Conservation (phyloP, 495 filamentous ascomycete species). For the Tuber indicum region DNA sequence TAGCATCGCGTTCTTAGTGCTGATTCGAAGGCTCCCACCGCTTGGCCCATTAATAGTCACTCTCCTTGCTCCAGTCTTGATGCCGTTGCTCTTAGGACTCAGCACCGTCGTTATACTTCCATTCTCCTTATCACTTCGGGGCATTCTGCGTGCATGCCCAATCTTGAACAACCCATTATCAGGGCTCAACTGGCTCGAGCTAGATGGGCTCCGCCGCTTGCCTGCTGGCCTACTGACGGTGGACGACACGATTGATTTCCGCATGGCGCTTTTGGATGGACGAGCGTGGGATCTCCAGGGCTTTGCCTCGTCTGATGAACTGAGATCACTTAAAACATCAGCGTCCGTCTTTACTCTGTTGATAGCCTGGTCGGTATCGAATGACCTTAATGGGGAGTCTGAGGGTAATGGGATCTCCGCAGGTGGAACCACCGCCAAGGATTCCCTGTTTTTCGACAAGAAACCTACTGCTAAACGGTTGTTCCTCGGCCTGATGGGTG, state of each 20-base stretch:
- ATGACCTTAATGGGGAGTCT: conserved; percentile 45
- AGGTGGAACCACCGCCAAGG: conserved; percentile 50
- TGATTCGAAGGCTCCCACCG: conserved; percentile 20
- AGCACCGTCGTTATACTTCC: conserved; percentile 35
- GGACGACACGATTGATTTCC: conserved; percentile 19
- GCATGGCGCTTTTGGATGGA: conserved; percentile 32
- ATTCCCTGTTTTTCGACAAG: conserved; percentile 60
- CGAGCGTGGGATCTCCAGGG: conserved; percentile 30
- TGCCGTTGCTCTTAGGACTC: conserved; percentile 38
- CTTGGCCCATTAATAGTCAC: conserved; percentile 34
- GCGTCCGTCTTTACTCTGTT: conserved; percentile 30
- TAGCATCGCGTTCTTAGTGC: conserved; percentile 21
- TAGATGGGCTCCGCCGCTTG: conserved; percentile 33
- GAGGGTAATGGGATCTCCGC: conserved; percentile 47
- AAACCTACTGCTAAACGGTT: conserved; percentile 89
- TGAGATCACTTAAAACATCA: conserved; percentile 21
- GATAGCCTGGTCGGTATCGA: conserved; percentile 37
- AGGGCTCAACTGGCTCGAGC: conserved; percentile 35
- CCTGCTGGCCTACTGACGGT: conserved; percentile 7
- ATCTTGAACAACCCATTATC: conserved; percentile 32
- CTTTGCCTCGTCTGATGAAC: conserved; percentile 23
- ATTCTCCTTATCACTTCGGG: conserved; percentile 37
- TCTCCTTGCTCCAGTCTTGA: conserved; percentile 36
- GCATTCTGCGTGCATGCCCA: conserved; percentile 38
- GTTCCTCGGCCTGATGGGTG: conserved; percentile 51